Conservation (phyloP, 2,329 filamentous ascomycete genomes). For the Mycogone perniciosa region DNA sequence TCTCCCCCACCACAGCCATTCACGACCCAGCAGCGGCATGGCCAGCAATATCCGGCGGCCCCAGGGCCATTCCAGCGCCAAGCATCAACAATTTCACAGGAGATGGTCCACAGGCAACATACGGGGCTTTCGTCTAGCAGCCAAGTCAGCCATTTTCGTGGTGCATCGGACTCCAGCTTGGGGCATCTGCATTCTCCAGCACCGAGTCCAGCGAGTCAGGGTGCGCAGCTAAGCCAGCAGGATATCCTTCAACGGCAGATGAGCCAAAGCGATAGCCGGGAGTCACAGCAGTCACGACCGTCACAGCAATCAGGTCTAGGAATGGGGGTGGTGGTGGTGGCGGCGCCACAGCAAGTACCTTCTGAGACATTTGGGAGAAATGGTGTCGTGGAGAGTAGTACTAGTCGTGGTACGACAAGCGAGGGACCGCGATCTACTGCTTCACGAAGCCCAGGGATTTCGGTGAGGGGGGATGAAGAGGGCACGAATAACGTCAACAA, state of each 20-base stretch:
- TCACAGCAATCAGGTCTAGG: background rate
- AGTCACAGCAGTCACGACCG: background rate
- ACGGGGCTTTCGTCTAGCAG: background rate
- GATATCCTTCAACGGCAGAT: background rate
- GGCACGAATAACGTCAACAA: background rate
- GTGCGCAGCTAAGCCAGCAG: background rate
- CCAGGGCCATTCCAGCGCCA: background rate
- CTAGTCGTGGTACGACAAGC: background rate
- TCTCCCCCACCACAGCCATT: constrained; percentile 3
- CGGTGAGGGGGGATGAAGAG: no score
- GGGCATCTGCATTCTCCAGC: background rate
- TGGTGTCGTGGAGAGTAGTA: background rate
- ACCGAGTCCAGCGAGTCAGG: background rate
- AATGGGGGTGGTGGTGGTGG: background rate
- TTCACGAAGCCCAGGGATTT: background rate
- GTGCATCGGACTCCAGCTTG: background rate
- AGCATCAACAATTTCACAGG: background rate
- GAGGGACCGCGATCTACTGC: background rate
- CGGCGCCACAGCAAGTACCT: background rate
- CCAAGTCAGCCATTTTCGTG: background rate
- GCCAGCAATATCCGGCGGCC: background rate
- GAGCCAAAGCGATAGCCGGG: background rate
- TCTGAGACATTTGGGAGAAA: background rate
- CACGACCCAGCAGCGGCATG: background rate
- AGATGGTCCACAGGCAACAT: background rate